phyloP scores from a whole-genome alignment of 2,329 filamentous ascomycete genomes.

The Botrytis byssoidea region DNA sequence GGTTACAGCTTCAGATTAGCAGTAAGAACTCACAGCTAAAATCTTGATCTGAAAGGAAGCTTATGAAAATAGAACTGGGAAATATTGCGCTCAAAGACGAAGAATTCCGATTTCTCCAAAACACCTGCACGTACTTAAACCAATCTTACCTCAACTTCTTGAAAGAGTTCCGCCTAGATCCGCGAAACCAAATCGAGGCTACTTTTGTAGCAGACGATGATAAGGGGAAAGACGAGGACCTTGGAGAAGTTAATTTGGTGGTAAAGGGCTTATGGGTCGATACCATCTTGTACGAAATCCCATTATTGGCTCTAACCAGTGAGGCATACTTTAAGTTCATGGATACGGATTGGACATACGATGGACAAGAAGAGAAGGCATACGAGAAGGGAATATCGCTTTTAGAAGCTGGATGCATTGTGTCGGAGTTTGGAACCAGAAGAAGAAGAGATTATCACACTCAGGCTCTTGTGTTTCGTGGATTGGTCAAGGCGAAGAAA shows the following conservation, averaged over 20 bases:
- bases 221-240: conserved; percentile 60
- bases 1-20: conserved; percentile 80
- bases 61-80: conserved; percentile 63
- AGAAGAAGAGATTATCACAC: conserved; percentile 91
- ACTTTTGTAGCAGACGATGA: conserved; percentile 53
- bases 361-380: conserved; percentile 81
- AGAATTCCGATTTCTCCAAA: conserved; percentile 75
- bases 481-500: conserved; percentile 74
- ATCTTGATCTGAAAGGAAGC: conserved; percentile 14
- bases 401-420: conserved; percentile 77
- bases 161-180: conserved; percentile 75
- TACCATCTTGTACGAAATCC: conserved; percentile 97
- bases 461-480: conserved; percentile 86
- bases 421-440: conserved; percentile 92
- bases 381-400: conserved; percentile 76
- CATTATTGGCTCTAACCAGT: conserved; percentile 84
- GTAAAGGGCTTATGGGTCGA: conserved; percentile 87
- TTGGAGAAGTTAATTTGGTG: conserved; percentile 74
- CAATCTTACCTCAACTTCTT: conserved; percentile 78
- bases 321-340: conserved; percentile 98
- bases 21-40: conserved; percentile 50
- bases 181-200: conserved; percentile 73
- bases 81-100: conserved; percentile 76
- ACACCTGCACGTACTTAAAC: conserved; percentile 77
- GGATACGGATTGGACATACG: conserved; percentile 88